Conservation (phyloP, 495 filamentous ascomycete genomes). For the Penicillium subrubescens region DNA sequence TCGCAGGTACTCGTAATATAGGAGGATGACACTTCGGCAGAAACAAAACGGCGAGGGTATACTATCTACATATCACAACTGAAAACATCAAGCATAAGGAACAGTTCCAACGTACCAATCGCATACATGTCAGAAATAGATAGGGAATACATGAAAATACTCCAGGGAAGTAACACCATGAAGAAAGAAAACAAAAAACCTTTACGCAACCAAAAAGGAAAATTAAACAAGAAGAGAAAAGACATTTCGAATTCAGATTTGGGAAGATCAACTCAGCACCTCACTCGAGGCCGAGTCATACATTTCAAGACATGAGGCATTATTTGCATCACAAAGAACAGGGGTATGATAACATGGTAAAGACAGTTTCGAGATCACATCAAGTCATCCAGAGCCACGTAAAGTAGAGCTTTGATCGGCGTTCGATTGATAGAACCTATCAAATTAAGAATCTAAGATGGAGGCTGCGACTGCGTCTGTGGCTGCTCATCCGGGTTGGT, state of each 20-base stretch:
- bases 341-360: constrained; percentile 33
- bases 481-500: constrained; percentile 26
- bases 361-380: constrained; percentile 30
- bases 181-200: background rate
- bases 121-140: background rate
- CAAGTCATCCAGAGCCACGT: constrained; percentile 24
- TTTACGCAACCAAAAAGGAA: background rate
- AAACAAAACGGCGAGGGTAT: background rate
- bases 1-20: background rate
- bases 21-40: background rate
- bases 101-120: background rate
- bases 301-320: constrained; percentile 28
- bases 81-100: background rate
- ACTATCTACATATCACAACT: background rate
- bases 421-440: background rate
- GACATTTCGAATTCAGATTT: constrained; percentile 21
- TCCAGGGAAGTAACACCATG: background rate
- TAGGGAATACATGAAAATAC: background rate
- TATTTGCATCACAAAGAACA: constrained; percentile 31
- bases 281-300: constrained; percentile 13
- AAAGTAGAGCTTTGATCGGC: background rate
- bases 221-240: background rate
- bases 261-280: constrained; percentile 15
- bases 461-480: constrained; percentile 8
- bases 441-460: background rate